phyloP scores from a whole-genome alignment of 2,329 filamentous ascomycete species.

The Aureobasidium namibiae region DNA sequence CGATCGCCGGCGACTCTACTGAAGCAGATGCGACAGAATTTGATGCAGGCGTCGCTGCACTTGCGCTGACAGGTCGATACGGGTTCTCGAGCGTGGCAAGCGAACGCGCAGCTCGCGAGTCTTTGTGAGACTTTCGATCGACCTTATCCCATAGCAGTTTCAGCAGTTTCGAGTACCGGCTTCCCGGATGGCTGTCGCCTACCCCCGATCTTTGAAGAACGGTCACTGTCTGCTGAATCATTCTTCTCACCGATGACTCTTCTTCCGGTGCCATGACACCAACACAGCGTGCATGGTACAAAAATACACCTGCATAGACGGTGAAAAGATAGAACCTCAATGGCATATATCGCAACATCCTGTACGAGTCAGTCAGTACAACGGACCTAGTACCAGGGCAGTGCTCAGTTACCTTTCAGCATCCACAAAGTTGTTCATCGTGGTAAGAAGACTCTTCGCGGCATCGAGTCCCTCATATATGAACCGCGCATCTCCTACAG shows the following conservation, averaged over 20 bases:
- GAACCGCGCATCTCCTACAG: constrained; percentile 41
- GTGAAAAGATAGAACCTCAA: constrained; percentile 42
- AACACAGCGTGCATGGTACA: constrained; percentile 40
- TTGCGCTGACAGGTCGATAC: constrained; percentile 32
- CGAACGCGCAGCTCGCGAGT: constrained; percentile 9
- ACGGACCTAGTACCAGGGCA: background rate
- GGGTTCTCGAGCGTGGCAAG: constrained; percentile 26
- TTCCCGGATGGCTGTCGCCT: constrained; percentile 39
- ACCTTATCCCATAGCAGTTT: constrained; percentile 42
- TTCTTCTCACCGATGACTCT: constrained; percentile 37
- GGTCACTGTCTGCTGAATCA: constrained; percentile 39
- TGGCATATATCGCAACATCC: constrained; percentile 39
- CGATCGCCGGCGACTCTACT: constrained; percentile 29
- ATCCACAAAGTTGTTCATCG: constrained; percentile 42
- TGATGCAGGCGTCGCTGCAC: constrained; percentile 25
- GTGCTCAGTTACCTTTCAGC: constrained; percentile 29
- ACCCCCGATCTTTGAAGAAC: constrained; percentile 37
- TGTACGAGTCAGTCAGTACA: background rate
- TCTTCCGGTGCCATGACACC: constrained; percentile 41
- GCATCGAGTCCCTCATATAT: constrained; percentile 44
- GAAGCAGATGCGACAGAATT: constrained; percentile 18
- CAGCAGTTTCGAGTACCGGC: constrained; percentile 38
- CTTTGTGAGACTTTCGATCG: constrained; percentile 25
- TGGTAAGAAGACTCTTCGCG: constrained; percentile 42
- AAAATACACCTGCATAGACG: constrained; percentile 41